Evolutionary conservation across 2,329 filamentous ascomycete genomes (phyloP).

Genomic region (Sphaerulina musiva): DNA sequence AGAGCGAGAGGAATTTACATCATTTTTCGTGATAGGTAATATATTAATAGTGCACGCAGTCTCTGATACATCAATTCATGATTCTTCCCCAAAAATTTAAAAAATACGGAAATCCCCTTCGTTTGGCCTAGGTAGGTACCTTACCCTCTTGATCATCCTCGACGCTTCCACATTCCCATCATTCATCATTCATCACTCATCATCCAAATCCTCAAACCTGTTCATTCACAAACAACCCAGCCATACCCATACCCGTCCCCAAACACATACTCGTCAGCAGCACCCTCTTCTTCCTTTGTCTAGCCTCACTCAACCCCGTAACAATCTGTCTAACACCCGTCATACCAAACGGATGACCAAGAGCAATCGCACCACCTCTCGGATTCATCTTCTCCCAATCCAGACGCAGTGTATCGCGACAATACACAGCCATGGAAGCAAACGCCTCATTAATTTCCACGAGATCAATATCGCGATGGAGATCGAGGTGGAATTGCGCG

Average conservation of each 20-base stretch:
- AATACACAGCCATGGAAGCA: slow-evolving; percentile 60
- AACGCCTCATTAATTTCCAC: slow-evolving; percentile 92
- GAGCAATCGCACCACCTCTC: slow-evolving; percentile 81
- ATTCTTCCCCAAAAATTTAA: too few species aligned
- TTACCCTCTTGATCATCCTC: background rate
- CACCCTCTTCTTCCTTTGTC: slow-evolving; percentile 60
- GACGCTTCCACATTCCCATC: too few species aligned
- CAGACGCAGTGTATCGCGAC: slow-evolving; percentile 62
- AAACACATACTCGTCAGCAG: slow-evolving; percentile 84
- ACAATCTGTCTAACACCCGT: slow-evolving; percentile 75
- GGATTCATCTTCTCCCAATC: slow-evolving; percentile 72
- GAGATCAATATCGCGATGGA: slow-evolving; percentile 59
- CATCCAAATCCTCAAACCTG: background rate
- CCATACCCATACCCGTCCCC: slow-evolving; percentile 41
- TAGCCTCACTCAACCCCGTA: slow-evolving; percentile 63
- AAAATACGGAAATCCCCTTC: too few species aligned
- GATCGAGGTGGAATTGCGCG: slow-evolving; percentile 30
- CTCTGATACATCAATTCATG: too few species aligned
- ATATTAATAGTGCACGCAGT: too few species aligned
- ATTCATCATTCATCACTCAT: too few species aligned
- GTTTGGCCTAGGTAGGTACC: too few species aligned
- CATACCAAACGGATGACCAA: slow-evolving; percentile 77
- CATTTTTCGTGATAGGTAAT: too few species aligned
- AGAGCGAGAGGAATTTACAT: too few species aligned
- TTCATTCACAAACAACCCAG: background rate